These are phyloP conservation scores for Erysiphe neolycopersici DNA, from an alignment of 2,329 filamentous ascomycete species.

Conservation along the genomic window DNA sequence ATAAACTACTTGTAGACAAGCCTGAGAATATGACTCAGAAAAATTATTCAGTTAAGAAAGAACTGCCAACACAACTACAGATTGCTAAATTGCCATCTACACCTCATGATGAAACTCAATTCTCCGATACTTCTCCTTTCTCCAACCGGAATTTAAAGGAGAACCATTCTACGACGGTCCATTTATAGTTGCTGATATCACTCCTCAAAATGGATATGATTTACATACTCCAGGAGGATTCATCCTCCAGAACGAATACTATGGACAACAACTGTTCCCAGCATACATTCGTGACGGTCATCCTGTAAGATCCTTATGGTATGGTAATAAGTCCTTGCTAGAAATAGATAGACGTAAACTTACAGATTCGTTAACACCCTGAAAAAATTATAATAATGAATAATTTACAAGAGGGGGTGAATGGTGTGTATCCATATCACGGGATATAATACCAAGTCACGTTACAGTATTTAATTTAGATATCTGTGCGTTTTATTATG, in stretches of 20 bases:
- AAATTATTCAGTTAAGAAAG: no score
- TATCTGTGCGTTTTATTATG: no score
- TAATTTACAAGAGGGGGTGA: not conserved
- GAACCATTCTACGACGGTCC: not conserved
- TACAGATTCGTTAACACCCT: not conserved
- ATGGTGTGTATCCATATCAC: no score
- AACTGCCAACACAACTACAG: no score
- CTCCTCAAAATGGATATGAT: not conserved
- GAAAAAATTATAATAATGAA: not conserved
- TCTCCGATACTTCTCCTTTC: no score
- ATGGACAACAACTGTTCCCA: not conserved
- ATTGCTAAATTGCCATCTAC: no score
- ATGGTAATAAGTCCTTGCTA: not conserved
- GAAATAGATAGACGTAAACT: not conserved
- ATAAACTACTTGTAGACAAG: no score
- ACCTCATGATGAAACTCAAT: no score
- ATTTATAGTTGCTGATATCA: not conserved
- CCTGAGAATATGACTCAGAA: no score
- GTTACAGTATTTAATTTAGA: no score
- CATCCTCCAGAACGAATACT: not conserved
- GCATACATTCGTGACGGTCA: not conserved
- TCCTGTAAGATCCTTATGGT: not conserved
- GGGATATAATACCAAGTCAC: no score
- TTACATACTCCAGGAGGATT: not conserved
- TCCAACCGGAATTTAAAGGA: no score